phyloP scores from a whole-genome alignment of 805 yeast genomes.

The Metschnikowia similis region DNA sequence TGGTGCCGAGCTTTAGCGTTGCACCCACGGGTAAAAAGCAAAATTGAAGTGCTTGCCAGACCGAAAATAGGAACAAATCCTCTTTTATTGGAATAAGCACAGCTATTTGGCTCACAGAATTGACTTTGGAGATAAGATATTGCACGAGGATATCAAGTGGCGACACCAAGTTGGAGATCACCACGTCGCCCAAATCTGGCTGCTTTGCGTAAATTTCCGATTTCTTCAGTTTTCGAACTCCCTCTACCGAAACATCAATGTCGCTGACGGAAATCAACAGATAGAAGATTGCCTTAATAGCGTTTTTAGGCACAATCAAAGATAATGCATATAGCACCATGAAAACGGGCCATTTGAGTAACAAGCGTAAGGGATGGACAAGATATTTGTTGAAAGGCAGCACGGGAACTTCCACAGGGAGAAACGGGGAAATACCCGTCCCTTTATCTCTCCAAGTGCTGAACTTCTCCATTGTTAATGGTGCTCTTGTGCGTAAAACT shows the following conservation, averaged over 20 bases:
- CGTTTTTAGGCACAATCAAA: conserved; percentile 17
- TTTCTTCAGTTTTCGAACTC: conserved; percentile 43
- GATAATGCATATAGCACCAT: conserved; percentile 15
- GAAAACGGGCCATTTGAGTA: conserved; percentile 30
- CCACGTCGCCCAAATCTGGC: conserved; percentile 45
- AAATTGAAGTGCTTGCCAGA: conserved; percentile 23
- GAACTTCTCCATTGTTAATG: conserved; percentile 34
- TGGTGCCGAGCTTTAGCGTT: conserved; percentile 6
- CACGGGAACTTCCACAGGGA: conserved; percentile 46
- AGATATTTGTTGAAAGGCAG: conserved; percentile 8
- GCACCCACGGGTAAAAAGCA: conserved; percentile 18
- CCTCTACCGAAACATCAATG: conserved; percentile 42
- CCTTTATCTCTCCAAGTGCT: conserved; percentile 84
- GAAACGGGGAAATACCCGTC: conserved; percentile 89
- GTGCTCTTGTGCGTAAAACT: neutral
- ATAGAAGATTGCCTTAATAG: conserved; percentile 16
- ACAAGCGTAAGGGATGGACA: conserved; percentile 11
- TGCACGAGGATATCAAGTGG: conserved; percentile 54
- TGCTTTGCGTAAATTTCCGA: conserved; percentile 25
- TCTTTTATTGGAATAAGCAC: conserved; percentile 38
- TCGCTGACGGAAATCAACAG: conserved; percentile 35
- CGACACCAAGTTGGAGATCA: conserved; percentile 54
- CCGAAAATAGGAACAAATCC: conserved; percentile 29
- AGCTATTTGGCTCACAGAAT: conserved; percentile 18
- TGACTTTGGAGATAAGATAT: conserved; percentile 22